These are phyloP conservation scores for Schwanniomyces yamadae DNA, from an alignment of 805 yeast species.

Conservation along the genomic window DNA sequence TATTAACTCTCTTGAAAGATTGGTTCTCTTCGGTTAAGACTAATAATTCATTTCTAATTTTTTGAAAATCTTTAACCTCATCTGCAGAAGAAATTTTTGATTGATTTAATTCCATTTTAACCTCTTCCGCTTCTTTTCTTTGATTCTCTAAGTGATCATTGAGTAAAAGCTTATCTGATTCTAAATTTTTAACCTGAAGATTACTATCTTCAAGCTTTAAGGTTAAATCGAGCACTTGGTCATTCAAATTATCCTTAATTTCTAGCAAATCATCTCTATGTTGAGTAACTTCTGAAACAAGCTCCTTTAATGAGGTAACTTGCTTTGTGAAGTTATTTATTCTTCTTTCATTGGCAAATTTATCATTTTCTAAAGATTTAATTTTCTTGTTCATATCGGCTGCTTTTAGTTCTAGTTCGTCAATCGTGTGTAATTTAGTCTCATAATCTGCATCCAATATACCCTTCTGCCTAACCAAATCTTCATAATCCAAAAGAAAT, in stretches of 20 bases:
- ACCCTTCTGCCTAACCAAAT: constrained; percentile 25
- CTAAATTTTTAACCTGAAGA: constrained; percentile 22
- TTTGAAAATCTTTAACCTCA: constrained; percentile 36
- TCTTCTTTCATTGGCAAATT: constrained; percentile 35
- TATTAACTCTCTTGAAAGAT: constrained; percentile 55
- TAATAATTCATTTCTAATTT: constrained; percentile 48
- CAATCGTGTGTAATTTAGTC: constrained; percentile 42
- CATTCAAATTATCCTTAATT: constrained; percentile 30
- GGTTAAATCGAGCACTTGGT: constrained; percentile 25
- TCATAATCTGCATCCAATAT: constrained; percentile 29
- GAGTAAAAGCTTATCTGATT: constrained; percentile 28
- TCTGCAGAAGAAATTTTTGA: constrained; percentile 25
- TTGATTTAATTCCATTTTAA: constrained; percentile 33
- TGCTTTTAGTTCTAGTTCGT: constrained; percentile 32
- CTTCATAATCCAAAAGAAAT: constrained; percentile 58
- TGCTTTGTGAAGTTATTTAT: constrained; percentile 43
- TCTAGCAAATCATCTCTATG: constrained; percentile 63
- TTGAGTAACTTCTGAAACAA: constrained; percentile 56
- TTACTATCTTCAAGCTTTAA: constrained; percentile 25
- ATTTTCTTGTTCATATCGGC: constrained; percentile 27
- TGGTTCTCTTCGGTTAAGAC: constrained; percentile 67
- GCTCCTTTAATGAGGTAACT: constrained; percentile 53
- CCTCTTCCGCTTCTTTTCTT: constrained; percentile 31
- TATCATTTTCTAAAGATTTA: constrained; percentile 33
- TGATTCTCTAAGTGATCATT: constrained; percentile 35